phyloP scores from a whole-genome alignment of 345 rosid genomes.

The Euclidium syriacum region DNA sequence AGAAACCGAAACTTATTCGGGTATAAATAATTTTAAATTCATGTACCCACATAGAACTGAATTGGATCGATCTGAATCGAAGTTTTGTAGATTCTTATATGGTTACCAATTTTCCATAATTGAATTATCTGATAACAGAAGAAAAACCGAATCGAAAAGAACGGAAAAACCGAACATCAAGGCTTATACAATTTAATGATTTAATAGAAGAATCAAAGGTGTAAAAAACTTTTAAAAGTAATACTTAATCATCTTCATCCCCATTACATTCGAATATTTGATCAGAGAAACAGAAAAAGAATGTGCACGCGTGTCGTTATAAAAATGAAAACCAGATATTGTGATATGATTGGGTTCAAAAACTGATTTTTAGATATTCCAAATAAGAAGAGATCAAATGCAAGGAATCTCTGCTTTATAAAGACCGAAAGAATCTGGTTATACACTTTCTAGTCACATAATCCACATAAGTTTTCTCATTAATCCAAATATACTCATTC shows the following conservation, averaged over 20 bases:
- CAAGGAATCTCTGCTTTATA: slow-evolving; percentile 22
- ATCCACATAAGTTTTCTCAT: slow-evolving; percentile 13
- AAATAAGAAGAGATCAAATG: not conserved
- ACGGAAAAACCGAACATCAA: too few relatives aligned
- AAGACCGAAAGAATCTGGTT: slow-evolving; percentile 12
- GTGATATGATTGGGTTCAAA: slow-evolving; percentile 17
- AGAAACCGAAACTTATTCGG: too few relatives aligned
- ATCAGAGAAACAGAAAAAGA: slow-evolving; percentile 8
- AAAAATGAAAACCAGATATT: slow-evolving; percentile 6
- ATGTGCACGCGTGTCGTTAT: slow-evolving; percentile 11
- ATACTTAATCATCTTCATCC: not conserved
- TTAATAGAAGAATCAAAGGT: too few relatives aligned
- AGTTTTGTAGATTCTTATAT: too few relatives aligned
- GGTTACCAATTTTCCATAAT: too few relatives aligned
- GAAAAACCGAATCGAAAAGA: too few relatives aligned
- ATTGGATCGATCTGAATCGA: too few relatives aligned
- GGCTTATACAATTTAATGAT: too few relatives aligned
- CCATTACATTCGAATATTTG: slow-evolving; percentile 13
- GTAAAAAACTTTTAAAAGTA: too few relatives aligned
- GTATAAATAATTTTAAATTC: too few relatives aligned
- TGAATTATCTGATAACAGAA: too few relatives aligned
- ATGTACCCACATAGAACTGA: too few relatives aligned
- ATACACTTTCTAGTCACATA: slow-evolving; percentile 17
- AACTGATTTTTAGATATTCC: slow-evolving; percentile 15
- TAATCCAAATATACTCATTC: slow-evolving; percentile 1